These are phyloP conservation scores for Diplodia seriata DNA, from an alignment of 2,329 filamentous ascomycete species.

Conservation along the genomic window DNA sequence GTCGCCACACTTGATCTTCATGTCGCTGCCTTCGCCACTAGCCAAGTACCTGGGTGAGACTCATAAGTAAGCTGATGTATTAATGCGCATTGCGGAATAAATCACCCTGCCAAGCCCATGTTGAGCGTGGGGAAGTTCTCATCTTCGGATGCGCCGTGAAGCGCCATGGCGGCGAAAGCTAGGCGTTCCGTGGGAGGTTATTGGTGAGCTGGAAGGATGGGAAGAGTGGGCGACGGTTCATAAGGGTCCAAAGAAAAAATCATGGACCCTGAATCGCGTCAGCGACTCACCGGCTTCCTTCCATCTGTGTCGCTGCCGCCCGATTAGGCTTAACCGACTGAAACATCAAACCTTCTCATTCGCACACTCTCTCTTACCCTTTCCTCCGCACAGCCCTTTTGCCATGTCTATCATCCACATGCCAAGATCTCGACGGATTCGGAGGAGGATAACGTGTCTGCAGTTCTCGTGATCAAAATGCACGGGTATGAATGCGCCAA, in stretches of 20 bases:
- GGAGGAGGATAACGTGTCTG: too few species aligned
- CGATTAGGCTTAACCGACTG: background rate
- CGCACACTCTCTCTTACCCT: too few species aligned
- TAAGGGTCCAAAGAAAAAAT: background rate
- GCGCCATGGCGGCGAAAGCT: background rate
- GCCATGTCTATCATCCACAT: too few species aligned
- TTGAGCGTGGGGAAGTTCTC: background rate
- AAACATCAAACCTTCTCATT: too few species aligned
- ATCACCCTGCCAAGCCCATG: background rate
- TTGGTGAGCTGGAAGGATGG: background rate
- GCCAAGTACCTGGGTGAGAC: conserved; percentile 3
- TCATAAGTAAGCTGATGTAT: background rate
- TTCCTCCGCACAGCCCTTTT: too few species aligned
- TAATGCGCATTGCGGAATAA: background rate
- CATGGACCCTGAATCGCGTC: background rate
- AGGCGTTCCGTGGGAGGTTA: background rate
- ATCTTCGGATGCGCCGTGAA: too few species aligned
- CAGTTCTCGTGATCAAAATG: too few species aligned
- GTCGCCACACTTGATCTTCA: background rate
- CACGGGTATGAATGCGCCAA: too few species aligned
- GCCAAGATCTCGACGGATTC: too few species aligned
- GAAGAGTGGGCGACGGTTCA: background rate
- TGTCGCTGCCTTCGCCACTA: background rate
- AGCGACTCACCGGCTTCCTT: too few species aligned
- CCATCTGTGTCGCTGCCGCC: background rate